These are phyloP conservation scores for Tulasnella sp. DNA, from an alignment of 768 basidiomycete species.

Conservation along the genomic window DNA sequence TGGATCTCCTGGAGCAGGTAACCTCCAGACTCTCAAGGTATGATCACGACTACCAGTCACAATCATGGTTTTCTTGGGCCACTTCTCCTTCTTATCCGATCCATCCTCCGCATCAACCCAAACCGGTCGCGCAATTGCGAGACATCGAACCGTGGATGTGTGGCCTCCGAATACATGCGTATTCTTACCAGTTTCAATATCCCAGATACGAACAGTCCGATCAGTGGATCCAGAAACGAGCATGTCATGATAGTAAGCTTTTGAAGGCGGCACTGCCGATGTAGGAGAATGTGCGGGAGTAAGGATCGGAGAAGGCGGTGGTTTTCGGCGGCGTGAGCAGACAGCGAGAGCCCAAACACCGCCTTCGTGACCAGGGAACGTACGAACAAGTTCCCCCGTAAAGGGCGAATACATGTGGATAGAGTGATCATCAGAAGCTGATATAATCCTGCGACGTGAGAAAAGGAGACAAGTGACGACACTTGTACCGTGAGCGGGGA, in stretches of 20 bases:
- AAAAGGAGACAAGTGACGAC: slow-evolving; percentile 95
- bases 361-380: slow-evolving; percentile 34
- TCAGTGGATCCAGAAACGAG: slow-evolving; percentile 89
- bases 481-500: slow-evolving; percentile 75
- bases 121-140: slow-evolving; percentile 91
- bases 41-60: slow-evolving; percentile 61
- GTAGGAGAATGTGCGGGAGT: slow-evolving; percentile 24
- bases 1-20: slow-evolving; percentile 54
- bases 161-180: slow-evolving; percentile 96
- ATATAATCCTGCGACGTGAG: slow-evolving; percentile 69
- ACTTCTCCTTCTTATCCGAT: slow-evolving; percentile 49
- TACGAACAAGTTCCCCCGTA: slow-evolving; percentile 58
- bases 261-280: slow-evolving; percentile 29
- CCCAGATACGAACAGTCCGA: slow-evolving; percentile 86
- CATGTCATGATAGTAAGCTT: slow-evolving; percentile 21
- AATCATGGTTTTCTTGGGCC: slow-evolving; percentile 56
- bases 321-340: slow-evolving; percentile 27
- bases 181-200: slow-evolving; percentile 61
- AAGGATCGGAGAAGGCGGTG: slow-evolving; percentile 27
- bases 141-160: slow-evolving; percentile 88
- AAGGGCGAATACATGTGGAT: slow-evolving; percentile 88
- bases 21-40: slow-evolving; percentile 50
- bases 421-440: slow-evolving; percentile 91
- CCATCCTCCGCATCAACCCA: slow-evolving; percentile 65
- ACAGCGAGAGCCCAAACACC: slow-evolving; percentile 33